Percentiles rank a stretch among this genome's conserved stretches.
phyloP scores from a whole-genome alignment of 768 basidiomycete genomes.

The Cubamyces lactineus region DNA sequence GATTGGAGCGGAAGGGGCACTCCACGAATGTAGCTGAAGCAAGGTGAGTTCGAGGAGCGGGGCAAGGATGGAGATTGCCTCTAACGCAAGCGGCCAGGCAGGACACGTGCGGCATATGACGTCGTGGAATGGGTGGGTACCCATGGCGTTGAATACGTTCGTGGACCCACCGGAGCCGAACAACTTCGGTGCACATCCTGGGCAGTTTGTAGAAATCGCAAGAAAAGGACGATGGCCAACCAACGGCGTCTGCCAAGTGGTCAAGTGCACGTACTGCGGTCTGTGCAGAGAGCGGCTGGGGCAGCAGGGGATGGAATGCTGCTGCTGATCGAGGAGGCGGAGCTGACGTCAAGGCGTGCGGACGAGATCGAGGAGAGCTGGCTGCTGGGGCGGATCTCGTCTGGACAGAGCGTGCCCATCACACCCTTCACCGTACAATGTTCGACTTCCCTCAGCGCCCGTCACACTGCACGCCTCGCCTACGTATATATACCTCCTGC shows the following conservation, averaged over 20 bases:
- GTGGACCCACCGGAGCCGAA: too few species aligned
- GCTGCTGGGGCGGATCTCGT: constrained; percentile 2
- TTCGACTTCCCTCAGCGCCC: background rate
- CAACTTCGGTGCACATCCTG: too few species aligned
- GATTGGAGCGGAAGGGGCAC: background rate
- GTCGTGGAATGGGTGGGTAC: background rate
- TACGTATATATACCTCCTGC: constrained; percentile 10
- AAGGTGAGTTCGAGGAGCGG: background rate
- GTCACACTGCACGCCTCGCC: background rate
- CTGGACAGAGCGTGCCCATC: constrained; percentile 3
- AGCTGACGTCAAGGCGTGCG: constrained; percentile 11
- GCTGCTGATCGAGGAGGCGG: background rate
- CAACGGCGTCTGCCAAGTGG: too few species aligned
- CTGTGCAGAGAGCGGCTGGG: too few species aligned
- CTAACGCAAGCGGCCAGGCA: constrained; percentile 4
- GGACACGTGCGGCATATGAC: constrained; percentile 16
- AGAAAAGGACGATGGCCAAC: too few species aligned
- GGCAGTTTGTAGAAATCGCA: too few species aligned
- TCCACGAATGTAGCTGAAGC: background rate
- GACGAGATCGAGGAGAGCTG: background rate
- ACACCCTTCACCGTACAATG: background rate
- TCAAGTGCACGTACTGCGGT: too few species aligned
- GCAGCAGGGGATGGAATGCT: too few species aligned
- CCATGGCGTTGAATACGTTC: too few species aligned
- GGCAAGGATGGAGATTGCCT: background rate